Percentiles rank a stretch among this genome's conserved stretches.
Evolutionary conservation across 164 flowering plant species (phyloP).

Genomic region (Akebia trifoliata): DNA sequence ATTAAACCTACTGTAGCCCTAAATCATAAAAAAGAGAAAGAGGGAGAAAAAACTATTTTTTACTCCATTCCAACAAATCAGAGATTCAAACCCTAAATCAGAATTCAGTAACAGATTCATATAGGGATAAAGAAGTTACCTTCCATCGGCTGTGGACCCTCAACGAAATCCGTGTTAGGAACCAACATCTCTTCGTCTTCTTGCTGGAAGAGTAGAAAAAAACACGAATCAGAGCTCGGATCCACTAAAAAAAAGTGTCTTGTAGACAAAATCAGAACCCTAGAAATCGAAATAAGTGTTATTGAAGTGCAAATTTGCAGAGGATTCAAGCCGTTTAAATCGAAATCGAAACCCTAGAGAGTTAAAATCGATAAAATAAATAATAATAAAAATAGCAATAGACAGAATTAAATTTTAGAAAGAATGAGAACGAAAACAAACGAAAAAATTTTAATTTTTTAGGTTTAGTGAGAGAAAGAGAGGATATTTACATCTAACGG

Average conservation of each 20-base stretch:
- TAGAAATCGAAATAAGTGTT: slow-evolving; percentile 14
- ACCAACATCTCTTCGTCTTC: slow-evolving; percentile 94
- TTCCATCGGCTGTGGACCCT: slow-evolving; percentile 85
- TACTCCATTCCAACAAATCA: slow-evolving; percentile 11
- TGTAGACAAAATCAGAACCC: slow-evolving; percentile 32
- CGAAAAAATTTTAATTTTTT: no score
- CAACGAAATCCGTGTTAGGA: slow-evolving; percentile 71
- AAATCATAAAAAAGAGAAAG: not conserved
- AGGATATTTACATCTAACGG: slow-evolving; percentile 50
- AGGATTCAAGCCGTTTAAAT: not conserved
- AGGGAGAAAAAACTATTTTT: slow-evolving; percentile 4
- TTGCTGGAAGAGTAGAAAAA: slow-evolving; percentile 43
- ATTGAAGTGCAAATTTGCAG: slow-evolving; percentile 11
- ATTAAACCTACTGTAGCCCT: slow-evolving; percentile 3
- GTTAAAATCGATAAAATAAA: not conserved
- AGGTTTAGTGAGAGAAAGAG: not conserved
- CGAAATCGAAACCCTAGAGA: slow-evolving; percentile 12
- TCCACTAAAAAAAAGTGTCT: slow-evolving; percentile 19
- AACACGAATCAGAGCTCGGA: slow-evolving; percentile 27
- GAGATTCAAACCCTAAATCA: slow-evolving; percentile 9
- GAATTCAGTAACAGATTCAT: slow-evolving; percentile 2
- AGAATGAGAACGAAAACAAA: not conserved
- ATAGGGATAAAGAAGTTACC: slow-evolving; percentile 21
- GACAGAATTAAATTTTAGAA: not conserved
- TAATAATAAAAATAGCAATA: not conserved